phyloP scores from a whole-genome alignment of 768 basidiomycete species.

The Suillus spraguei region DNA sequence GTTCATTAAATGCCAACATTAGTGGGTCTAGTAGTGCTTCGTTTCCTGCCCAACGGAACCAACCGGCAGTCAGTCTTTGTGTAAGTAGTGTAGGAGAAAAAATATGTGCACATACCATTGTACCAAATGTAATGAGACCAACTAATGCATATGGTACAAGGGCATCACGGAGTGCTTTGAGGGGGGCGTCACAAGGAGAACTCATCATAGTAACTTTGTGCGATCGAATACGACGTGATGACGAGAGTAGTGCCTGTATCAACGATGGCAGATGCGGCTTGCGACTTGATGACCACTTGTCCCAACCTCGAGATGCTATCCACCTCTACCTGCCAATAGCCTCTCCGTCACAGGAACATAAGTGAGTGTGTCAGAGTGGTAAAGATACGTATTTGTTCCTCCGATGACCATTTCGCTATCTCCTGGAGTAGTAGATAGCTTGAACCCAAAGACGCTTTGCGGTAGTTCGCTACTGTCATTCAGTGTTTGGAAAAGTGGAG shows the following conservation, averaged over 20 bases:
- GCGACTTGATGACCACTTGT: not conserved
- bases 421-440: conserved; percentile 35
- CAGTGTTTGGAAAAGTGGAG: conserved; percentile 45
- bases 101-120: no score
- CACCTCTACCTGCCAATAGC: conserved; percentile 39
- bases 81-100: no score
- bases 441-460: conserved; percentile 44
- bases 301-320: conserved; percentile 17
- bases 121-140: no score
- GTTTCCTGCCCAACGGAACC: no score
- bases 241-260: conserved; percentile 35
- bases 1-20: no score
- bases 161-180: no score
- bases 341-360: conserved; percentile 31
- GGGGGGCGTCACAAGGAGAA: no score
- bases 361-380: conserved; percentile 28
- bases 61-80: no score
- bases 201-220: conserved; percentile 27
- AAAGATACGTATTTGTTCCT: conserved; percentile 41
- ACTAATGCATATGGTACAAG: no score
- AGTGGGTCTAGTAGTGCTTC: no score
- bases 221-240: conserved; percentile 20
- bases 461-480: conserved; percentile 30
- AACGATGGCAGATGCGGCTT: conserved; percentile 27
- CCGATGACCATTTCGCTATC: conserved; percentile 24